Conservation (phyloP, 2,329 filamentous ascomycete genomes). For the Diaporthe citriasiana region DNA sequence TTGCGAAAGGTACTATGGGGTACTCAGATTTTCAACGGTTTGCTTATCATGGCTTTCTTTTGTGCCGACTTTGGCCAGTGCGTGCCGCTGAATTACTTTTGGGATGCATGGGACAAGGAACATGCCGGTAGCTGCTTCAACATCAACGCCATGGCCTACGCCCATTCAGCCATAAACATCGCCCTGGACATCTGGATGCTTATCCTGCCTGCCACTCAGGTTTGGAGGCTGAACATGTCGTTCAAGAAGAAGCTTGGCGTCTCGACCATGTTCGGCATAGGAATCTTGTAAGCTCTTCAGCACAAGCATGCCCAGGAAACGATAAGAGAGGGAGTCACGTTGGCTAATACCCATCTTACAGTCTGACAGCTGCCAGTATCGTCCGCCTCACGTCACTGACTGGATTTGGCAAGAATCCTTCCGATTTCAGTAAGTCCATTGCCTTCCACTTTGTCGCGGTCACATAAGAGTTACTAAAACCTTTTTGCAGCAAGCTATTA, state of each 20-base stretch:
- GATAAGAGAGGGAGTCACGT: not conserved
- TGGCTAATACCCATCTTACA: not conserved
- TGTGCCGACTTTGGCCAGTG: constrained; percentile 50
- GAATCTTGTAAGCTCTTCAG: constrained; percentile 44
- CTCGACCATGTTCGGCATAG: constrained; percentile 55
- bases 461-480: not conserved
- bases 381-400: constrained; percentile 6
- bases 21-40: constrained; percentile 50
- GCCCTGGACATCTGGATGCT: constrained; percentile 57
- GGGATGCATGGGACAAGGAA: constrained; percentile 51
- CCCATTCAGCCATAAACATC: constrained; percentile 57
- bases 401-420: constrained; percentile 8
- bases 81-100: constrained; percentile 49
- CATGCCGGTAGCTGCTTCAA: constrained; percentile 50
- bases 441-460: not conserved
- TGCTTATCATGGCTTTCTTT: constrained; percentile 47
- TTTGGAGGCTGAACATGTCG: constrained; percentile 57
- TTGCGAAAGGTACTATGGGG: constrained; percentile 47
- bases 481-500: constrained; percentile 7
- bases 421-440: not conserved
- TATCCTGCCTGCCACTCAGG: constrained; percentile 55
- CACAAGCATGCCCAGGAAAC: not conserved
- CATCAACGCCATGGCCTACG: constrained; percentile 52
- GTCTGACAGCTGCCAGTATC: constrained; percentile 23
- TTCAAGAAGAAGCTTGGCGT: constrained; percentile 56